phyloP scores from a whole-genome alignment of 768 basidiomycete genomes.

The Tricholoma hemisulphureum region DNA sequence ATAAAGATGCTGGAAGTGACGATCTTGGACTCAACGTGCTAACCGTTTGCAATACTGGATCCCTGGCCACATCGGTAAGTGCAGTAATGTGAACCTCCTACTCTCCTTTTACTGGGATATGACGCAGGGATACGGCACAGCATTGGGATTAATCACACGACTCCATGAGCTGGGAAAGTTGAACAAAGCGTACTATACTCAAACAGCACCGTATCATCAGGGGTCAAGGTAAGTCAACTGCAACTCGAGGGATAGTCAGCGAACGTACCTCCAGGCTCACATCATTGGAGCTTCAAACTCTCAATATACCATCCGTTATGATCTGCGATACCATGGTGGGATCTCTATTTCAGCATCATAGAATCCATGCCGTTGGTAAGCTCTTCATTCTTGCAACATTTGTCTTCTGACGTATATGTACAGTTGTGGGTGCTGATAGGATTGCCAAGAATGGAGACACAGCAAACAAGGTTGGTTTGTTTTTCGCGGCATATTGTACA shows the following conservation, averaged over 20 bases:
- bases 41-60: conserved; percentile 98
- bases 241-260: background rate
- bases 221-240: conserved; percentile 59
- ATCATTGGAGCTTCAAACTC: conserved; percentile 81
- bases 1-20: conserved; percentile 32
- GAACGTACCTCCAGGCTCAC: conserved; percentile 59
- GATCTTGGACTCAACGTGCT: conserved; percentile 67
- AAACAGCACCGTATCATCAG: conserved; percentile 93
- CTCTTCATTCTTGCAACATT: background rate
- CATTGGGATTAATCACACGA: conserved; percentile 89
- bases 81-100: background rate
- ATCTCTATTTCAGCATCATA: conserved; percentile 84
- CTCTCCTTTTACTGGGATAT: conserved; percentile 1
- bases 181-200: conserved; percentile 85
- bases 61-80: conserved; percentile 86
- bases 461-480: conserved; percentile 72
- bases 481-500: background rate
- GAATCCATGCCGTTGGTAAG: conserved; percentile 79
- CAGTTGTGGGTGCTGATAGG: conserved; percentile 85
- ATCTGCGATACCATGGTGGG: conserved; percentile 98
- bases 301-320: conserved; percentile 86
- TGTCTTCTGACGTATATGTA: background rate
- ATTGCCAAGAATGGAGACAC: conserved; percentile 94
- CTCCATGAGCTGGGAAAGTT: conserved; percentile 78
- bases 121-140: conserved; percentile 91